phyloP scores from a whole-genome alignment of 768 basidiomycete genomes.

The Strobilomyces dryophilus region DNA sequence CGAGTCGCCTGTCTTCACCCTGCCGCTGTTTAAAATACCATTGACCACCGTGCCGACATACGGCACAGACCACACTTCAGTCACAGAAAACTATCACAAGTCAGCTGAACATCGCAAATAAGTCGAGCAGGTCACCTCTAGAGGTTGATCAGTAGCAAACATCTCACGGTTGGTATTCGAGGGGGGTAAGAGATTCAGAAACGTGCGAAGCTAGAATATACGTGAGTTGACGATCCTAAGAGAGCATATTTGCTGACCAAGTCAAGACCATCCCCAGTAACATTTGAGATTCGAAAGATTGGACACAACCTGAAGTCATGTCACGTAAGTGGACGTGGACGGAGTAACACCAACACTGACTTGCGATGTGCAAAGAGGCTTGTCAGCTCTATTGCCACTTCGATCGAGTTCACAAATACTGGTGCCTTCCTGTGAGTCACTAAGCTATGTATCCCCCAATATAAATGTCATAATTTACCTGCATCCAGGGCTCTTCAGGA shows the following conservation, averaged over 20 bases:
- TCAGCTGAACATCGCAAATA: constrained; percentile 5
- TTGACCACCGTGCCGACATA: constrained; percentile 84
- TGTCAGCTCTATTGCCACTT: constrained; percentile 77
- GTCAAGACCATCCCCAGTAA: constrained; percentile 89
- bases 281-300: constrained; percentile 89
- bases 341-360: constrained; percentile 35
- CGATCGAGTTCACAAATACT: constrained; percentile 78
- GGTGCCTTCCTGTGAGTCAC: constrained; percentile 60
- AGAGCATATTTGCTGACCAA: constrained; percentile 41
- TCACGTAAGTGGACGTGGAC: background rate
- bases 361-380: constrained; percentile 69
- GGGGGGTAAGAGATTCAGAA: constrained; percentile 87
- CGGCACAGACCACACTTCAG: constrained; percentile 85
- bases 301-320: constrained; percentile 68
- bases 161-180: constrained; percentile 81
- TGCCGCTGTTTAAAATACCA: constrained; percentile 76
- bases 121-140: constrained; percentile 52
- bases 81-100: constrained; percentile 65
- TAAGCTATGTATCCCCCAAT: background rate
- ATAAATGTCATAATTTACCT: constrained; percentile 42
- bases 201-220: constrained; percentile 63
- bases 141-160: constrained; percentile 72
- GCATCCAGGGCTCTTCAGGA: constrained; percentile 90
- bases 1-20: constrained; percentile 72
- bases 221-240: constrained; percentile 9